Conservation (phyloP, 116 monocot genomes). For the Iris pallida region DNA sequence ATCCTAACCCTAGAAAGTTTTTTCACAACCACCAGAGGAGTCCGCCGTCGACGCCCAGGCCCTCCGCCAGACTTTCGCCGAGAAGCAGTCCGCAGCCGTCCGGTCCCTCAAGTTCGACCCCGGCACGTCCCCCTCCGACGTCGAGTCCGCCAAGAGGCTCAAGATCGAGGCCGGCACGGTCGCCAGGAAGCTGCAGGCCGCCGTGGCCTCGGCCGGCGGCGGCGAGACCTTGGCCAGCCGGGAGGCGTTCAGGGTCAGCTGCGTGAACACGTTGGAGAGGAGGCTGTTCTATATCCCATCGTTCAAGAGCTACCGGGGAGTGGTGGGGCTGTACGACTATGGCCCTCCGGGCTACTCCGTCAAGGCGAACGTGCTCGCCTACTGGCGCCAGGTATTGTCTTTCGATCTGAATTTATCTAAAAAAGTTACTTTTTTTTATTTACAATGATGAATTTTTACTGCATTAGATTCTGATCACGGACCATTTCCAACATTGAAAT, state of each 20-base stretch:
- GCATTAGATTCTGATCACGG: too few species aligned
- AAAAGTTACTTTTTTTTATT: too few species aligned
- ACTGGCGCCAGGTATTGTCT: slow-evolving; percentile 82
- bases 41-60: slow-evolving; percentile 37
- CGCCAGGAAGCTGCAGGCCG: slow-evolving; percentile 31
- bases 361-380: slow-evolving; percentile 85
- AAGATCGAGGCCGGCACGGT: slow-evolving; percentile 48
- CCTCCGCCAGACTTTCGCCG: too few species aligned
- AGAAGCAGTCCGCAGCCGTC: slow-evolving; percentile 35
- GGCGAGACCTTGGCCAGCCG: slow-evolving; percentile 16
- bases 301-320: slow-evolving; percentile 94
- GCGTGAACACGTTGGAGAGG: slow-evolving; percentile 79
- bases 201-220: slow-evolving; percentile 6
- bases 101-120: slow-evolving; percentile 38
- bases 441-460: too few species aligned
- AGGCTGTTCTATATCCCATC: slow-evolving; percentile 76
- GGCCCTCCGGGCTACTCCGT: slow-evolving; percentile 89
- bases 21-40: too few species aligned
- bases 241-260: slow-evolving; percentile 58
- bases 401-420: background rate
- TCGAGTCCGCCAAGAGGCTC: slow-evolving; percentile 53
- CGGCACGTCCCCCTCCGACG: slow-evolving; percentile 24
- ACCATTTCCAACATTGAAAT: too few species aligned
- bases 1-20: too few species aligned
- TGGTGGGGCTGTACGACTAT: slow-evolving; percentile 93